Percentiles rank a stretch among this genome's conserved stretches.
phyloP scores from a whole-genome alignment of 805 yeast species.

The Starmerella bombi region DNA sequence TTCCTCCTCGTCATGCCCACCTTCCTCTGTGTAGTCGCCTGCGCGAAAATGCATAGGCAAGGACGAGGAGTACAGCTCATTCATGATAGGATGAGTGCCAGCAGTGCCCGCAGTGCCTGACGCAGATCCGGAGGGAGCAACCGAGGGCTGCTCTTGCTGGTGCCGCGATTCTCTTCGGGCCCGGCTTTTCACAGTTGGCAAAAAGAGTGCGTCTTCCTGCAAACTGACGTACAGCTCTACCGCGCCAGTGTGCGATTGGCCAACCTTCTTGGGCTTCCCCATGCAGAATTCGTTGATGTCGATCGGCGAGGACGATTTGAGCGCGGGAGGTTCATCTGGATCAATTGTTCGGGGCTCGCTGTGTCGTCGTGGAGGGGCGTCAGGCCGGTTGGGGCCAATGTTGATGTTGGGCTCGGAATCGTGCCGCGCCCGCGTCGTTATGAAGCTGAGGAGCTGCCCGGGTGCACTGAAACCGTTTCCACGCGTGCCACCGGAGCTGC shows the following conservation, averaged over 20 bases:
- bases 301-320: background rate
- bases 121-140: constrained; percentile 64
- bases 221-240: constrained; percentile 25
- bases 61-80: too few species aligned
- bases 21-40: too few species aligned
- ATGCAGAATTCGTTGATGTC: constrained; percentile 20
- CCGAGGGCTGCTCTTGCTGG: constrained; percentile 42
- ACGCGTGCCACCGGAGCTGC: background rate
- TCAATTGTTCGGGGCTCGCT: background rate
- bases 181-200: constrained; percentile 17
- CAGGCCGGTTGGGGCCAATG: too few species aligned
- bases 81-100: too few species aligned
- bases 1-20: too few species aligned
- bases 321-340: background rate
- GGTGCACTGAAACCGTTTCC: background rate
- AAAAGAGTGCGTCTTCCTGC: constrained; percentile 26
- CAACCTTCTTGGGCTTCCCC: constrained; percentile 25
- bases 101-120: too few species aligned
- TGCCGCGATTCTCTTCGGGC: background rate
- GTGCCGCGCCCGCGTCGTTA: background rate
- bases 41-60: too few species aligned
- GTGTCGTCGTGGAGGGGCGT: background rate
- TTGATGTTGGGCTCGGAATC: background rate
- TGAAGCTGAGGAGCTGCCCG: background rate
- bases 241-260: constrained; percentile 25